Evolutionary conservation across 768 basidiomycete species (phyloP).

Genomic region (Suillus fuscotomentosus): DNA sequence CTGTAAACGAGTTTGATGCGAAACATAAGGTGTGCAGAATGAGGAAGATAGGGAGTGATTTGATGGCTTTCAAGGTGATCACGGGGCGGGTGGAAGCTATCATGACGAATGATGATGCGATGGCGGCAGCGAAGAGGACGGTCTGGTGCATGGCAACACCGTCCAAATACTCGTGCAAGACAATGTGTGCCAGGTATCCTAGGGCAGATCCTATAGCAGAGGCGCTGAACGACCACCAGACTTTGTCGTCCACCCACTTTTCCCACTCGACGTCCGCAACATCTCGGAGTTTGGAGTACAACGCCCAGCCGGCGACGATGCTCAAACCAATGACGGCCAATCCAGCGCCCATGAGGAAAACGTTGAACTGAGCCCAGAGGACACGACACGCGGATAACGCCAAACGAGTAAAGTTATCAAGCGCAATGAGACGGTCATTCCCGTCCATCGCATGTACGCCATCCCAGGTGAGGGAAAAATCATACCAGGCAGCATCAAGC

Average conservation of each 20-base stretch:
- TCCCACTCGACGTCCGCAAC: conserved; percentile 39
- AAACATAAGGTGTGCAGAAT: conserved; percentile 74
- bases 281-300: conserved; percentile 50
- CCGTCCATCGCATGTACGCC: conserved; percentile 29
- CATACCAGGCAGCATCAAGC: conserved; percentile 62
- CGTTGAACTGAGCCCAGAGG: conserved; percentile 95
- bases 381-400: conserved; percentile 62
- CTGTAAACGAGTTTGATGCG: conserved; percentile 93
- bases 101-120: conserved; percentile 47
- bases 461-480: conserved; percentile 47
- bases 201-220: conserved; percentile 36
- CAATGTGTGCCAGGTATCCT: conserved; percentile 33
- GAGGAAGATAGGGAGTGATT: conserved; percentile 46
- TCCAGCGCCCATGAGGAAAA: conserved; percentile 73
- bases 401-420: conserved; percentile 31
- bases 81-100: conserved; percentile 41
- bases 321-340: conserved; percentile 58
- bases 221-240: conserved; percentile 33
- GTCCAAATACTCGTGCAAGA: conserved; percentile 34
- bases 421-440: conserved; percentile 11
- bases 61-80: conserved; percentile 17
- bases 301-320: conserved; percentile 50
- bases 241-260: conserved; percentile 35
- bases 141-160: conserved; percentile 53
- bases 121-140: conserved; percentile 45